Evolutionary conservation across 2,329 filamentous ascomycete species (phyloP).

Genomic region (Aspergillus amoenus): DNA sequence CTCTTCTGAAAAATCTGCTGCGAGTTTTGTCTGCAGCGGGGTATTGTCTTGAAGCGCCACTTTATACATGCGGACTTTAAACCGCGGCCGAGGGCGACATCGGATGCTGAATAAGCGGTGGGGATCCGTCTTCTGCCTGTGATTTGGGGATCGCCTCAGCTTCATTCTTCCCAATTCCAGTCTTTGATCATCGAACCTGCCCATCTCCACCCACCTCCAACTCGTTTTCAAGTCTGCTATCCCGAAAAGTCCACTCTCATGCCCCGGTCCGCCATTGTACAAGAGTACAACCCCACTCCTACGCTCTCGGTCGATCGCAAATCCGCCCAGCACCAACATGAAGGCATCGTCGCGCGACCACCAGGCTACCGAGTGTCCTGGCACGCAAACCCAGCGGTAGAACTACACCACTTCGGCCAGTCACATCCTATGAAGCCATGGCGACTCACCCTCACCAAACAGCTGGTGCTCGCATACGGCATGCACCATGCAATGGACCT

Average conservation of each 20-base stretch:
- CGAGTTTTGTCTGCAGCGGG: background rate
- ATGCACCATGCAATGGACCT: constrained; percentile 97
- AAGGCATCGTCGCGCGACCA: constrained; percentile 70
- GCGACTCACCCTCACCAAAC: constrained; percentile 92
- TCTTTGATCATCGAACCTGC: constrained; percentile 1
- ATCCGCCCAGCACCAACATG: constrained; percentile 53
- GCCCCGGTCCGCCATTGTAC: constrained; percentile 47
- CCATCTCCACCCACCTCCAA: constrained; percentile 5
- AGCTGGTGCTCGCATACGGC: constrained; percentile 89
- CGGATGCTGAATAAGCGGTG: constrained; percentile 13
- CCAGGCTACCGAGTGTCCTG: constrained; percentile 90
- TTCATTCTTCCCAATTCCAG: constrained; percentile 14
- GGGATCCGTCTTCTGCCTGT: background rate
- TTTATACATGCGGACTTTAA: background rate
- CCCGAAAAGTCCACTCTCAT: constrained; percentile 24
- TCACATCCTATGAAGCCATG: constrained; percentile 99
- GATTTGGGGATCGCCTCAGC: constrained; percentile 8
- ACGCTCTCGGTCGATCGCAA: constrained; percentile 53
- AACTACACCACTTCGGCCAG: constrained; percentile 94
- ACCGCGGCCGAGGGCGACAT: constrained; percentile 5
- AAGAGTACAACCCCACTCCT: constrained; percentile 48
- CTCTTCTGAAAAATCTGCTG: background rate
- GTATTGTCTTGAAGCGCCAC: background rate
- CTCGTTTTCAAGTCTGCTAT: background rate
- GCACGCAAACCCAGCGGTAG: constrained; percentile 91